Percentiles rank a stretch among this genome's conserved stretches.
Conservation (phyloP, 1,284 basidiomycete genomes). For the Cutaneotrichosporon cutaneum region DNA sequence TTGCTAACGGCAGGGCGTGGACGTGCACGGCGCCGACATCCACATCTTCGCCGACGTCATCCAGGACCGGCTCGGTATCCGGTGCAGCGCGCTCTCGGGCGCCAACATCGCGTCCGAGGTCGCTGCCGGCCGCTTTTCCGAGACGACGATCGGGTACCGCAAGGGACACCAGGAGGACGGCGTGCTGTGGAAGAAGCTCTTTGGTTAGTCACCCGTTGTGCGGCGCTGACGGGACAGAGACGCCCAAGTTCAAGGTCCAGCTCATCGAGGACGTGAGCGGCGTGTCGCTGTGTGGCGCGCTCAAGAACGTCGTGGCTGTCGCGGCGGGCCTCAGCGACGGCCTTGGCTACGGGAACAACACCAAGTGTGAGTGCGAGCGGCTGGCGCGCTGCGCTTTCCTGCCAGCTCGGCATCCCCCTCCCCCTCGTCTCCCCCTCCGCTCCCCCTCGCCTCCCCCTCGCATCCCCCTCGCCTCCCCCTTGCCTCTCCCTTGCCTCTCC, state of each 20-base stretch:
- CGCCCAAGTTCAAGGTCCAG: slow-evolving; percentile 57
- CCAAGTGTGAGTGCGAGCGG: slow-evolving; percentile 53
- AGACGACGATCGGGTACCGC: slow-evolving; percentile 61
- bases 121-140: slow-evolving; percentile 57
- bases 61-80: slow-evolving; percentile 58
- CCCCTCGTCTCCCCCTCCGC: no score
- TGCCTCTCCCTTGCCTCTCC: no score
- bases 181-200: slow-evolving; percentile 56
- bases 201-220: slow-evolving; percentile 36
- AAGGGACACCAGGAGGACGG: slow-evolving; percentile 47
- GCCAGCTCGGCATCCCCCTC: no score
- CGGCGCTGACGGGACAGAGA: slow-evolving; percentile 38
- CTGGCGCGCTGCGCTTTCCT: no score
- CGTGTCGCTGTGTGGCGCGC: slow-evolving; percentile 59
- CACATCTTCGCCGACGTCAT: slow-evolving; percentile 62
- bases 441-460: no score
- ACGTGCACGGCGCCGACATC: slow-evolving; percentile 57
- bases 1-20: slow-evolving; percentile 49
- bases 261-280: slow-evolving; percentile 58
- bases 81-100: slow-evolving; percentile 59
- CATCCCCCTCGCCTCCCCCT: no score
- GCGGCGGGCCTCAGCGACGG: slow-evolving; percentile 61
- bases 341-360: slow-evolving; percentile 59
- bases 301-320: slow-evolving; percentile 62
- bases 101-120: slow-evolving; percentile 64